Evolutionary conservation across 371 early-diverging fungal species (phyloP), one percentile per base, ranked within the genome.

Genomic region (Saksenaea vasiformis): DNA sequence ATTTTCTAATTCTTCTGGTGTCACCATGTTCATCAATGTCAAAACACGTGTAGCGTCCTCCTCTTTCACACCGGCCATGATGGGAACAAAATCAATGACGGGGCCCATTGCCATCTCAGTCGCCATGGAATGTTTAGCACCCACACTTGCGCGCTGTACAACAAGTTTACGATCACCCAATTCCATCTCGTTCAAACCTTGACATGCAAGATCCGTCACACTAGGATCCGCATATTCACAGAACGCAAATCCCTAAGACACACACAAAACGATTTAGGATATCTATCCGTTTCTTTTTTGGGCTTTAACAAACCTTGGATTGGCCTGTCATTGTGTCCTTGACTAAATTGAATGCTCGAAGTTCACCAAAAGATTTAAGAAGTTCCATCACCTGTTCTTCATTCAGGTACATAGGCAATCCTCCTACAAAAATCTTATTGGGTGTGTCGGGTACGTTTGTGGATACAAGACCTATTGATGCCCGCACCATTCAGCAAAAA

Each of bases 311-410:
- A 73, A 91, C 91, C 85, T 94, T 95, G 39, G 96, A 96, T 43
- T 86, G 71, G 2, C 91, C 90, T 1, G 92, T 91, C 17, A 78
- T 71, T 17, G 80, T 77, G 65, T 97, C 98, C 67, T 93, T 94
- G 15, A 98, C 95, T 39, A 98, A 68, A 69, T 95, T 94, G 74
- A 98, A 98, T 0, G 94, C 87, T 56, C 88, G 83, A 36, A 98
- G 76, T 70, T 93, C 92, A 56, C 98, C 99, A 87, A 98, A 98
- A 0, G 97, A 86, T 44, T 87, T 87, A 61, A 98, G 75, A 27
- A 98, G 78, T 63, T 98, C 97, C 70, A 91, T 91, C 4, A 98
- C 92, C 74, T 98, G 98, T 44, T 94, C 95, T 26, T 97, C 96
- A 44, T 83, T 92, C 59, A 98, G 78, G 69, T 95, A 93, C 10